These are phyloP conservation scores for Acidiella bohemica DNA, from an alignment of 495 filamentous ascomycete species.

Conservation along the genomic window DNA sequence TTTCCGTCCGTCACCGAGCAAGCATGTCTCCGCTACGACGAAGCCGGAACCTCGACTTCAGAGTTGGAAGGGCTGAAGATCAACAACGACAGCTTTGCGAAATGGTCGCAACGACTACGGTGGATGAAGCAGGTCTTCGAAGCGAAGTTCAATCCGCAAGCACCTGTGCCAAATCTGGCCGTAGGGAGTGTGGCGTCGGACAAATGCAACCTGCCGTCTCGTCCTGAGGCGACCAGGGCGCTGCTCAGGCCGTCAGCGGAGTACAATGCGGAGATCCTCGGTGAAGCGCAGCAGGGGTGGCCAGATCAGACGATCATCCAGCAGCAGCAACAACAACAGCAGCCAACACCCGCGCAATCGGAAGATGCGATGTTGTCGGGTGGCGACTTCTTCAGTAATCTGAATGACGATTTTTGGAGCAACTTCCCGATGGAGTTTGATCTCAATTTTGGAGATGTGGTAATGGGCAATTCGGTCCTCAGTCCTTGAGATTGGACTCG, in stretches of 20 bases:
- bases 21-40: conserved; percentile 9
- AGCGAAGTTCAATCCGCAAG: conserved; percentile 4
- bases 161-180: not conserved
- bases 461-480: no score
- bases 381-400: conserved; percentile 16
- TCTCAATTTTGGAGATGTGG: conserved; percentile 10
- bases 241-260: not conserved
- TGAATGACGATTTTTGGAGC: conserved; percentile 16
- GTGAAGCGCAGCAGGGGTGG: not conserved
- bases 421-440: conserved; percentile 12
- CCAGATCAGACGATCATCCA: not conserved
- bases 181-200: not conserved
- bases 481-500: no score
- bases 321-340: not conserved
- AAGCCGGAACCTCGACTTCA: not conserved
- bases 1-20: conserved; percentile 4
- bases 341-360: conserved; percentile 6
- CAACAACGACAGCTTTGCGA: conserved; percentile 14
- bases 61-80: conserved; percentile 11
- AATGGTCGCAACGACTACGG: conserved; percentile 10
- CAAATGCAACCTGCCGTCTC: not conserved
- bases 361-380: conserved; percentile 12
- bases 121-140: conserved; percentile 18
- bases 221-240: no score
- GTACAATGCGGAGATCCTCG: not conserved